Evolutionary conservation across 1,139 yeast genomes (phyloP), one percentile per base, ranked within the genome.

Genomic region (Taphrina flavorubra): DNA sequence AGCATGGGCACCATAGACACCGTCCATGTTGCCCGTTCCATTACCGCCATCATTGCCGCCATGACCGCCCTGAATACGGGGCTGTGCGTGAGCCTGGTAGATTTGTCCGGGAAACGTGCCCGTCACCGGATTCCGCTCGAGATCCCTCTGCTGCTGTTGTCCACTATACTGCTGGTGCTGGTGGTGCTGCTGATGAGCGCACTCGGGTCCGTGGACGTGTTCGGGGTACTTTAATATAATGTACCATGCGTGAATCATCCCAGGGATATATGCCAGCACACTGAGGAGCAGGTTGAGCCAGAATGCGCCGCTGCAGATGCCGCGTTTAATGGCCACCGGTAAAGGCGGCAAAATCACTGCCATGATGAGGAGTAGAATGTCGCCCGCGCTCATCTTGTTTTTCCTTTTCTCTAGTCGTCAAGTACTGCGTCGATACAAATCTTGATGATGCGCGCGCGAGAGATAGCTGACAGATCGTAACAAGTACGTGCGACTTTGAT

Each of bases 261-360:
- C 97, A 0, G 97, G 97, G 71, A 92, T 77, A 78, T 85, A 89
- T 2, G 97, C 97, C 65, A 92, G 81, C 65, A 88, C 74, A 78
- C 92, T 89, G 67, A 92, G 82, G 47, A 90, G 83, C 68, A 92
- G 81, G 78, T 91, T 92, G 74, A 91, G 87, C 78, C 87, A 81
- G 74, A 87, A 85, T 75, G 88, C 95, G 47, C 87, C 86, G 5
- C 91, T 84, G 74, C 85, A 85, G 74, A 88, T 77, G 0, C 96
- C 96, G 72, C 92, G 81, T 78, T 90, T 90, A 72, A 90, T 79
- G 72, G 87, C 83, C 39, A 91, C 97, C 11, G 96, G 92, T 44
- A 90, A 80, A 5, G 96, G 96, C 5, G 97, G 97, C 65, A 90
- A 75, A 75, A 90, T 86, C 72, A 90, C 84, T n/a, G 96, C 92